A percentile compares a stretch with the other conserved stretches of the same genome.
Evolutionary conservation across 2,329 filamentous ascomycete species (phyloP).

Genomic region (Aspergillus sp.): DNA sequence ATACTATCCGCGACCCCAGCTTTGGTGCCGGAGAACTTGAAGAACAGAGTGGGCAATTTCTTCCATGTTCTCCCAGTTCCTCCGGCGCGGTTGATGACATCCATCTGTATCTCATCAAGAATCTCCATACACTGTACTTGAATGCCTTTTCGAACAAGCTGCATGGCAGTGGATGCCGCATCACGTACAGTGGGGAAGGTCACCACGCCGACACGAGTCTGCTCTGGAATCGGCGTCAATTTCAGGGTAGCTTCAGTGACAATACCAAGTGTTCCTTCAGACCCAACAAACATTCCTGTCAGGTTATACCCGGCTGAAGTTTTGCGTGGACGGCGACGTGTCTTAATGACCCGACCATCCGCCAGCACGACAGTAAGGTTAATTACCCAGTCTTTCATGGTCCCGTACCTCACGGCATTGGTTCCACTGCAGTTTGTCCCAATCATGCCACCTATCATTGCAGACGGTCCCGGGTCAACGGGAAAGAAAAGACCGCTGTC

Average conservation of each 20-base stretch:
- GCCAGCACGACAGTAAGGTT: constrained; percentile 71
- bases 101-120: constrained; percentile 65
- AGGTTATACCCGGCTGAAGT: constrained; percentile 72
- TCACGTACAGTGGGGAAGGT: constrained; percentile 61
- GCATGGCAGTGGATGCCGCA: constrained; percentile 65
- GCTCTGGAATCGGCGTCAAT: constrained; percentile 63
- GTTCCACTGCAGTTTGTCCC: constrained; percentile 68
- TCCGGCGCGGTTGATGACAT: constrained; percentile 67
- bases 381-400: constrained; percentile 75
- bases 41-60: constrained; percentile 46
- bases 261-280: constrained; percentile 70
- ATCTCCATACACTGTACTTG: constrained; percentile 68
- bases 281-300: constrained; percentile 68
- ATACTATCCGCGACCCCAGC: constrained; percentile 79
- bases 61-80: constrained; percentile 55
- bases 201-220: constrained; percentile 66
- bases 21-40: constrained; percentile 72
- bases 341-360: constrained; percentile 70
- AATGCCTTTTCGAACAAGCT: constrained; percentile 65
- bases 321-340: constrained; percentile 66
- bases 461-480: constrained; percentile 75
- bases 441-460: constrained; percentile 62
- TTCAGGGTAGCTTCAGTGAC: constrained; percentile 72
- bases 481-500: constrained; percentile 83
- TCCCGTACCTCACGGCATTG: constrained; percentile 66